Evolutionary conservation across 495 filamentous ascomycete genomes (phyloP).

Genomic region (Penicillium longicatenatum): DNA sequence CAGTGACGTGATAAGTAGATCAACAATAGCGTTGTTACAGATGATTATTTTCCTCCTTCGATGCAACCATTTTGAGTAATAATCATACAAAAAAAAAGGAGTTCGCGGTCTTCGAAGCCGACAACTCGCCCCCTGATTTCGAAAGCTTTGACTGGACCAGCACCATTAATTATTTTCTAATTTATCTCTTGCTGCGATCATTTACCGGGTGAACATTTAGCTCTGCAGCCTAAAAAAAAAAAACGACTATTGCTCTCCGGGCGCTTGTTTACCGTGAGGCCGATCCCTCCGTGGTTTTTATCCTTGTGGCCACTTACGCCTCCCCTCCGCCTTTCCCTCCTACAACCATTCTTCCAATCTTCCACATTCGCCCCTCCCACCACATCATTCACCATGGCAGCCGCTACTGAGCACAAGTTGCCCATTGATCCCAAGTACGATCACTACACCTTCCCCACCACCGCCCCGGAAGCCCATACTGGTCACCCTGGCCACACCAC

Average conservation of each 20-base stretch:
- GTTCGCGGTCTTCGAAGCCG: background rate
- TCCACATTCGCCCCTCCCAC: slow-evolving; percentile 12
- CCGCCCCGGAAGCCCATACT: slow-evolving; percentile 61
- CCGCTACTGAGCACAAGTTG: slow-evolving; percentile 41
- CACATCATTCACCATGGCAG: slow-evolving; percentile 40
- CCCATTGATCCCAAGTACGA: slow-evolving; percentile 89
- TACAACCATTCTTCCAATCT: slow-evolving; percentile 15
- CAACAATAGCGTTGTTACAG: background rate
- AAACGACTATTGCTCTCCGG: background rate
- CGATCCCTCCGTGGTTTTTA: slow-evolving; percentile 13
- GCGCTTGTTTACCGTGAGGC: slow-evolving; percentile 12
- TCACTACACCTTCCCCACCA: slow-evolving; percentile 90
- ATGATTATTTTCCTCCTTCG: background rate
- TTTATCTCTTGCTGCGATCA: background rate
- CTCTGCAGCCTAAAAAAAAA: background rate
- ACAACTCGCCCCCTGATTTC: background rate
- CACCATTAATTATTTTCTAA: background rate
- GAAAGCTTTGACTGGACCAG: background rate
- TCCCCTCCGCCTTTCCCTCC: slow-evolving; percentile 25
- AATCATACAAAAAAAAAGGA: background rate
- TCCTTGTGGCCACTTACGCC: slow-evolving; percentile 17
- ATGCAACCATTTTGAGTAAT: background rate
- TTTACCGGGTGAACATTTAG: background rate
- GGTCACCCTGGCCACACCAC: slow-evolving; percentile 93
- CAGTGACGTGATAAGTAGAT: background rate